Evolutionary conservation across 2,329 filamentous ascomycete species (phyloP), one percentile per base, ranked within the genome.

Genomic region (Pseudogymnoascus sp.): DNA sequence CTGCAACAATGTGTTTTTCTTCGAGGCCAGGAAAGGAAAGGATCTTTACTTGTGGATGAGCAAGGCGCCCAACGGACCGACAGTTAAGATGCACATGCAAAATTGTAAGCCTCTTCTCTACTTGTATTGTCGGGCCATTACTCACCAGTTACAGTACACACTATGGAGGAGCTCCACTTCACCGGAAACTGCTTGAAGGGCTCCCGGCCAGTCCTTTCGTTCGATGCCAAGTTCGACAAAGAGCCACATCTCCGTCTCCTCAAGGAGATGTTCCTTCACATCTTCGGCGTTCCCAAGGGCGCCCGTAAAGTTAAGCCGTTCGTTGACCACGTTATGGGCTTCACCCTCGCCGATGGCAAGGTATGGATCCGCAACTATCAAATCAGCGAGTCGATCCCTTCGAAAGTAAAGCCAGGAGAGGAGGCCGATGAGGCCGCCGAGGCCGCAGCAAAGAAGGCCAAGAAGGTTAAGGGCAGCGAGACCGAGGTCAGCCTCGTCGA

Each of bases 331-430:
- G 89, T 99, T 65, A 92, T 97, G 83, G 87, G 87, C 62, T 95
- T 99, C 74, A 95, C 89, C 62, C 79, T 95, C 33, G 90, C 90
- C 3, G 93, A 96, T 71, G 91, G 90, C 70, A 96, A 96, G 78
- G 90, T 99, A 70, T 99, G 93, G 92, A 86, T 97, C 62, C 86
- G 94, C 60, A 91, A 93, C 71, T 99, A 97, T 76, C 92, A 99
- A 76, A 89, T 97, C 73, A 87, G 84, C 68, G 92, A 97, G 75
- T 86, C 88, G 0, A 90, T 94, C 70, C 76, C 79, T n/a, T 77
- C 81, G 39, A 78, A 81, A 67, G 65, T 64, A 5, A 76, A 77
- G 43, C 67, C 67, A 2, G 75, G 68, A 4, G 74, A 75, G 11
- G 76, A 76, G 6, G 78, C 80, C 60, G 76, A 73, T 35, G 78